A percentile compares a stretch with the other conserved stretches of the same genome.
phyloP scores from a whole-genome alignment of 2,329 filamentous ascomycete species.

The Pseudogymnoascus sp. region DNA sequence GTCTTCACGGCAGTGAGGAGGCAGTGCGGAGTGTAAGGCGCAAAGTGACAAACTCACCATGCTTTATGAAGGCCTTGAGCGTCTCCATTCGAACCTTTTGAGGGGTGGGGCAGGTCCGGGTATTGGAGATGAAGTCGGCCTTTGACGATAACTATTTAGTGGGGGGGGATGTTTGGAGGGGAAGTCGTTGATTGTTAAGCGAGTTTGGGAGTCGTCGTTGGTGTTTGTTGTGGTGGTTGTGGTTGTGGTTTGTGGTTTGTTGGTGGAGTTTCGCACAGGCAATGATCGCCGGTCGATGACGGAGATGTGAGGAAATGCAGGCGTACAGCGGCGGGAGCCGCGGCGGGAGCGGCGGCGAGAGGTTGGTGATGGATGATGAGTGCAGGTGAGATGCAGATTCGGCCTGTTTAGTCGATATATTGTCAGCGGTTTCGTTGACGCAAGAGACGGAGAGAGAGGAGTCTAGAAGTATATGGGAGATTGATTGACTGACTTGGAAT shows the following conservation, averaged over 20 bases:
- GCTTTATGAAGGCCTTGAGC: constrained; percentile 11
- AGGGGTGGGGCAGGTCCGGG: not conserved
- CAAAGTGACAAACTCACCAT: not conserved
- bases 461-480: not conserved
- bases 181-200: not conserved
- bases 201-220: not conserved
- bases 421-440: not conserved
- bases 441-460: not conserved
- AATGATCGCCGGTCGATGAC: constrained; percentile 7
- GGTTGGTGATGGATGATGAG: not conserved
- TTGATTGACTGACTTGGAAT: not conserved
- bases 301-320: constrained; percentile 5
- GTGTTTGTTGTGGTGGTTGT: not conserved
- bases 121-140: constrained; percentile 1
- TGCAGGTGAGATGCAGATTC: not conserved
- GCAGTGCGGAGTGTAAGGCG: not conserved
- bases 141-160: constrained; percentile 4
- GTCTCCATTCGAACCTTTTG: constrained; percentile 9
- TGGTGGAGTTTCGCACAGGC: not conserved
- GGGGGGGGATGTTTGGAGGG: not conserved
- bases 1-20: not conserved
- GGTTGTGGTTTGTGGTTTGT: not conserved
- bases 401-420: not conserved
- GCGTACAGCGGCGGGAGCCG: not conserved
- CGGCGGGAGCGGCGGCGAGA: not conserved